Conservation (phyloP, 306 rosid species). For the Elaeagnus macrophylla region DNA sequence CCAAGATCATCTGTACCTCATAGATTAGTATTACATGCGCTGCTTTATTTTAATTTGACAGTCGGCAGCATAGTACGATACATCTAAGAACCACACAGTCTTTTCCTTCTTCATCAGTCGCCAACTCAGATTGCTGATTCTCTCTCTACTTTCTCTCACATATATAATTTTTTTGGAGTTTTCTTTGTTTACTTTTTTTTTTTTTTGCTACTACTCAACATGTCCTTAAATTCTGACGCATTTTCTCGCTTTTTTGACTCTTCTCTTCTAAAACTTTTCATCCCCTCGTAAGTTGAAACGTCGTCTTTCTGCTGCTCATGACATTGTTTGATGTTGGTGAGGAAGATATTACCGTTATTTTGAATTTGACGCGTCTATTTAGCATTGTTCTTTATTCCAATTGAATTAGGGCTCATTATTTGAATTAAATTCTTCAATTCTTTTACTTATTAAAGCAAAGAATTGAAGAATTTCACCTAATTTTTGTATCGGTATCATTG, state of each 20-base stretch:
- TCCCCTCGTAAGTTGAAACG: conserved; percentile 7
- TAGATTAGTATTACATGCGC: too few species aligned
- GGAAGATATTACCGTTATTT: neutral
- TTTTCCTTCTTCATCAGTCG: too few species aligned
- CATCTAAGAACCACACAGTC: too few species aligned
- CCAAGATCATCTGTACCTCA: too few species aligned
- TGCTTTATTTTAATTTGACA: too few species aligned
- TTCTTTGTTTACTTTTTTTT: neutral
- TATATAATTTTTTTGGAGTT: conserved; percentile 1
- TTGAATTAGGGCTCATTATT: neutral
- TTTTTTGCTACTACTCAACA: neutral
- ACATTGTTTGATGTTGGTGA: too few species aligned
- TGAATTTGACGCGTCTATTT: neutral
- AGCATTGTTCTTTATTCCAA: neutral
- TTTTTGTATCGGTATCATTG: neutral
- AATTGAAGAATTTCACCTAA: neutral
- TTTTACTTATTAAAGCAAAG: neutral
- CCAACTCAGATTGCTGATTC: neutral
- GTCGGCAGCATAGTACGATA: too few species aligned
- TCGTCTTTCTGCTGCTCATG: too few species aligned
- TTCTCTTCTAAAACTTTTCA: neutral
- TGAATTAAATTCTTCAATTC: neutral
- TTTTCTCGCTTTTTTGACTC: conserved; percentile 5
- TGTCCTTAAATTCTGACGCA: neutral
- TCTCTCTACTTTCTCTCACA: conserved; percentile 3